Conservation (phyloP, 441 rosid species). For the Corymbia citriodora region DNA sequence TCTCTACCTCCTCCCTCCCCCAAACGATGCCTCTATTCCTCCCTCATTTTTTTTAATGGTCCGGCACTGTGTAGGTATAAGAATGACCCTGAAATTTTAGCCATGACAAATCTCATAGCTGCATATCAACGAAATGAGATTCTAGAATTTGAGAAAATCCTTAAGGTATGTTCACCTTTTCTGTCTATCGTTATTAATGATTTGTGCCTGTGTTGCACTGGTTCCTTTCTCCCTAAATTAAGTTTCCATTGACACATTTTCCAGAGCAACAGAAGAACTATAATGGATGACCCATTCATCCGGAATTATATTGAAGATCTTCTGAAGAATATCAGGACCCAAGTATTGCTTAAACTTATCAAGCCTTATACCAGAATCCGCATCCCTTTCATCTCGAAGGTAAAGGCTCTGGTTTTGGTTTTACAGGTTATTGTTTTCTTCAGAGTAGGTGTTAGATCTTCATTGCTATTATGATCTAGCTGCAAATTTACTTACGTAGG, state of each 20-base stretch:
- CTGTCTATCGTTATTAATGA: neutral
- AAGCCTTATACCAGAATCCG: constrained; percentile 95
- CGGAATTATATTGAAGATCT: constrained; percentile 96
- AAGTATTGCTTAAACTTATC: constrained; percentile 93
- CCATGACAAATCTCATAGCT: constrained; percentile 97
- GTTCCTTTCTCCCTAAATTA: neutral
- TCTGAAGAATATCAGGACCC: constrained; percentile 95
- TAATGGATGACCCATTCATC: constrained; percentile 97
- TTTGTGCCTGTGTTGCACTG: neutral
- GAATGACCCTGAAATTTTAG: constrained; percentile 98
- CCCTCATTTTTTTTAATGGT: constrained; percentile 1
- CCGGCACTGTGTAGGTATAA: constrained; percentile 52
- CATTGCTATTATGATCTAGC: neutral
- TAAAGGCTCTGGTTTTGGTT: constrained; percentile 4
- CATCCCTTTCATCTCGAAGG: constrained; percentile 94
- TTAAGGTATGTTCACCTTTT: constrained; percentile 49
- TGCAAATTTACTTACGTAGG: neutral
- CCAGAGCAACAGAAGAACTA: constrained; percentile 90
- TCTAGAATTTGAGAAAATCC: constrained; percentile 94
- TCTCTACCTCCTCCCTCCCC: neutral
- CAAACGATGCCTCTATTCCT: neutral
- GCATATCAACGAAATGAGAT: constrained; percentile 98
- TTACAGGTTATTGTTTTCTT: neutral
- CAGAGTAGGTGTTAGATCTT: neutral
- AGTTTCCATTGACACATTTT: constrained; percentile 9